These are phyloP conservation scores for Obelidium mucronatum DNA, from an alignment of 192 early-diverging fungal species.

Conservation along the genomic window DNA sequence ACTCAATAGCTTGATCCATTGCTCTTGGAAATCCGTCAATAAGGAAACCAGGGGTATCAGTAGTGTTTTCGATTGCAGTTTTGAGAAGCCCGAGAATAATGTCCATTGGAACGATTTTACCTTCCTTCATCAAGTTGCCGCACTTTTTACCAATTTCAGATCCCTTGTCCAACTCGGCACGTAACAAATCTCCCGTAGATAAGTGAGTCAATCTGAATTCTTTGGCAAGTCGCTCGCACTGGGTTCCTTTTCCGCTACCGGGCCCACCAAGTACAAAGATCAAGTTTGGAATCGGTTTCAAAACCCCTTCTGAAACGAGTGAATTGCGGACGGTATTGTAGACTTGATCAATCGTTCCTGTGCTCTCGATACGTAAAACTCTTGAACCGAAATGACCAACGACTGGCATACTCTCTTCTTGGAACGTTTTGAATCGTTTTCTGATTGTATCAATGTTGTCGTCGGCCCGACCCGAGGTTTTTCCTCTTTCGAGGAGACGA, in stretches of 20 bases:
- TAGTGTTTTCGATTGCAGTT: slow-evolving; percentile 76
- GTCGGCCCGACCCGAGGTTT: slow-evolving; percentile 60
- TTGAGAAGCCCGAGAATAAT: slow-evolving; percentile 84
- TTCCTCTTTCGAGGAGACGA: slow-evolving; percentile 61
- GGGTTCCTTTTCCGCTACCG: slow-evolving; percentile 74
- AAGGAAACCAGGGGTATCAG: slow-evolving; percentile 55
- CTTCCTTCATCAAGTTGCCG: slow-evolving; percentile 87
- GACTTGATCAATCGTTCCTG: slow-evolving; percentile 25
- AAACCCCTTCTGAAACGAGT: slow-evolving; percentile 3
- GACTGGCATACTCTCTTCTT: slow-evolving; percentile 56
- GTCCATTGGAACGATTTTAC: slow-evolving; percentile 91
- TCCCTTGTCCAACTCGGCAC: slow-evolving; percentile 76
- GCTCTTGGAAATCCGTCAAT: slow-evolving; percentile 77
- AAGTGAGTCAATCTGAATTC: slow-evolving; percentile 95
- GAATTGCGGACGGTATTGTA: neutral
- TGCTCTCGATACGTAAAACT: slow-evolving; percentile 36
- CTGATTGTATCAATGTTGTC: slow-evolving; percentile 66
- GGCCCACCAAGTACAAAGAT: slow-evolving; percentile 44
- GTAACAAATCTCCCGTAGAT: slow-evolving; percentile 94
- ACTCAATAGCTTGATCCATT: slow-evolving; percentile 61
- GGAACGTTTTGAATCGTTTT: slow-evolving; percentile 62
- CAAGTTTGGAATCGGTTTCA: slow-evolving; percentile 3
- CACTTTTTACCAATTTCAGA: slow-evolving; percentile 78
- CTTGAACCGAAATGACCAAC: slow-evolving; percentile 52
- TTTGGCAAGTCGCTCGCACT: slow-evolving; percentile 80